Base-by-base conservation (phyloP, 768 basidiomycete species). In the Lactarius hatsudake region DNA sequence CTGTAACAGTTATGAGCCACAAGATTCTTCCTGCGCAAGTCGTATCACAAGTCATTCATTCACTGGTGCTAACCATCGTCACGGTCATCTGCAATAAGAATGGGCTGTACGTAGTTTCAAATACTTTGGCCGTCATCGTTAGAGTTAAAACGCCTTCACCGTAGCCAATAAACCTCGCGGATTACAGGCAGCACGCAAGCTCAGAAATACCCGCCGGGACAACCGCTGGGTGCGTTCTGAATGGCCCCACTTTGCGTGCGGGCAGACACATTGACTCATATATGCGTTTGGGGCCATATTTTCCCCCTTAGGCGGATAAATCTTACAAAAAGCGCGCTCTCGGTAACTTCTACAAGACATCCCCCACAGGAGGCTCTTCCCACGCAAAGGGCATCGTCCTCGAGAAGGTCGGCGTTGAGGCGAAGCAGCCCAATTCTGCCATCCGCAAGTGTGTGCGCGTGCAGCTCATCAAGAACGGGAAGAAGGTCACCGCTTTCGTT, bases 391-490 rank as follows among this genome's bases (percentile, higher is more conserved):
- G 97, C 72, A 99, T 99, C 77, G 97, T 99, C 67, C 89, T 99
- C 68, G 97, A 99, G 83, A 99, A 99, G 85, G 95, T 99, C 76
- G 97, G 97, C 78, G 96, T 99, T 71, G 97, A 99, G 84, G 96
- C 97, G 78, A 99, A 99, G 83, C 97, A 99, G 81, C 97, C 97
- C 82, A 99, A 99, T 87, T 99, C 97, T 78, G 97, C 97, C 79
- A 98, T 99, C 81, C 95, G 97, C 80, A 99, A 99, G 81, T 99
- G 97, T 84, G 97, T 99, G 73, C 94, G 97, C 83, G 97, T 99
- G 70, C 97, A 99, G 76, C 86, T 99, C 73, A 98, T 99, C 80
- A 99, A 99, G 87, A 99, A 99, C 83, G 97, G 97, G 72, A 99
- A 99, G 90, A 98, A 98, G 80, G 96, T 99, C 78, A 98, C 96